Percentiles rank a stretch among this genome's conserved stretches.
Conservation (phyloP, 2,329 filamentous ascomycete species). For the Beauveria caledonica region DNA sequence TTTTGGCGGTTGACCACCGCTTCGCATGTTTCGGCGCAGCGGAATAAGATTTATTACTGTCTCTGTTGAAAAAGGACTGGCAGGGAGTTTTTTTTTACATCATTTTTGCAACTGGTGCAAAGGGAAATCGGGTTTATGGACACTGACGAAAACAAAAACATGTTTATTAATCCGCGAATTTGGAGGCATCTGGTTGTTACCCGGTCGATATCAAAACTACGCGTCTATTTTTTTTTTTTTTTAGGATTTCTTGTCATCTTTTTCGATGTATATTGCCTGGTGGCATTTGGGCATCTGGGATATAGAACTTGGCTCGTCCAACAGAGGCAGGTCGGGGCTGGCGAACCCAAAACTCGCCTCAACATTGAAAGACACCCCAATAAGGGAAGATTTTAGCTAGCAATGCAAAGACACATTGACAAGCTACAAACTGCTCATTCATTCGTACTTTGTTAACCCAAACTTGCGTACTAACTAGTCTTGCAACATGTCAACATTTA, state of each 20-base stretch:
- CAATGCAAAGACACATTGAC: constrained; percentile 1
- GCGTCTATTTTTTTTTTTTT: neutral
- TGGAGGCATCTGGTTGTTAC: no score
- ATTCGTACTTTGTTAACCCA: no score
- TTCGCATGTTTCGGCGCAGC: constrained; percentile 10
- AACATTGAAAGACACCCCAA: neutral
- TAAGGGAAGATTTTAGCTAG: constrained; percentile 4
- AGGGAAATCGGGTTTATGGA: neutral
- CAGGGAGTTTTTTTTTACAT: neutral
- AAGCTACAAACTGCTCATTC: neutral
- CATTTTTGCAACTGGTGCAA: constrained; percentile 1
- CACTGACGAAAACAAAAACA: constrained; percentile 4
- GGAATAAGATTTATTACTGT: constrained; percentile 3
- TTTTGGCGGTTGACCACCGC: constrained; percentile 10
- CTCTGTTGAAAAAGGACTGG: constrained; percentile 12
- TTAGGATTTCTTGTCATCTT: neutral
- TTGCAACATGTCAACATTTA: no score
- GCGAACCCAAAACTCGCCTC: neutral
- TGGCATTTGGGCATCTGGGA: constrained; percentile 1
- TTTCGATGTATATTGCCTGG: constrained; percentile 5
- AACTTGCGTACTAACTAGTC: no score
- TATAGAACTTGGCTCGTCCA: constrained; percentile 5
- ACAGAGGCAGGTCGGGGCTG: neutral
- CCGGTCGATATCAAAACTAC: neutral
- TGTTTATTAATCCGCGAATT: constrained; percentile 5